Conservation (phyloP, 495 filamentous ascomycete species). For the Penicillium mononematosum region DNA sequence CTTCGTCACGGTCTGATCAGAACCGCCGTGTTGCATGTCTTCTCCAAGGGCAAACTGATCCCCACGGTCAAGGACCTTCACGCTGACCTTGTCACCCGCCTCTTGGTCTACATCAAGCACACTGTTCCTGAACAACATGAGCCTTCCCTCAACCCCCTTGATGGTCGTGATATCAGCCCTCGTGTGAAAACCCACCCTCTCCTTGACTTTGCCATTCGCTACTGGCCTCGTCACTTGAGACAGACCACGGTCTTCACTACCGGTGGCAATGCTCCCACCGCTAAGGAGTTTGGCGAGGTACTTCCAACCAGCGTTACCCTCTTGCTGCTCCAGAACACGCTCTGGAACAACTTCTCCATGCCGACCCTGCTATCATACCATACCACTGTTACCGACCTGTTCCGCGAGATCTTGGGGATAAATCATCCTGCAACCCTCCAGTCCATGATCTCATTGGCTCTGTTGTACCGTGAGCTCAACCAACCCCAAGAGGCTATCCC, state of each 20-base stretch:
- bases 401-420: constrained; percentile 26
- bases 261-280: constrained; percentile 25
- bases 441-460: constrained; percentile 28
- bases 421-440: constrained; percentile 28
- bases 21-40: constrained; percentile 29
- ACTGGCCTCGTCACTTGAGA: constrained; percentile 36
- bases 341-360: constrained; percentile 33
- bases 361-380: constrained; percentile 29
- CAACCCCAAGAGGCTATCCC: constrained; percentile 15
- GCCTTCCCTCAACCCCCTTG: constrained; percentile 29
- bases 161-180: constrained; percentile 19
- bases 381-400: constrained; percentile 29
- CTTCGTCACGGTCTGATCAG: constrained; percentile 37
- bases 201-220: constrained; percentile 39
- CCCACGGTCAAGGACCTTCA: constrained; percentile 33
- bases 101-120: constrained; percentile 34
- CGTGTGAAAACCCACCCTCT: constrained; percentile 29
- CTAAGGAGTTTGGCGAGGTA: constrained; percentile 31
- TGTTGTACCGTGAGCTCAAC: constrained; percentile 25
- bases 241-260: constrained; percentile 28
- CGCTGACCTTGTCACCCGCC: constrained; percentile 30
- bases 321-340: constrained; percentile 30
- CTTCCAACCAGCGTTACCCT: constrained; percentile 30
- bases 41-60: constrained; percentile 29
- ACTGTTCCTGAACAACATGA: constrained; percentile 30